Base-by-base conservation (phyloP, 2,329 filamentous ascomycete genomes). In the Curvularia spicifera region DNA sequence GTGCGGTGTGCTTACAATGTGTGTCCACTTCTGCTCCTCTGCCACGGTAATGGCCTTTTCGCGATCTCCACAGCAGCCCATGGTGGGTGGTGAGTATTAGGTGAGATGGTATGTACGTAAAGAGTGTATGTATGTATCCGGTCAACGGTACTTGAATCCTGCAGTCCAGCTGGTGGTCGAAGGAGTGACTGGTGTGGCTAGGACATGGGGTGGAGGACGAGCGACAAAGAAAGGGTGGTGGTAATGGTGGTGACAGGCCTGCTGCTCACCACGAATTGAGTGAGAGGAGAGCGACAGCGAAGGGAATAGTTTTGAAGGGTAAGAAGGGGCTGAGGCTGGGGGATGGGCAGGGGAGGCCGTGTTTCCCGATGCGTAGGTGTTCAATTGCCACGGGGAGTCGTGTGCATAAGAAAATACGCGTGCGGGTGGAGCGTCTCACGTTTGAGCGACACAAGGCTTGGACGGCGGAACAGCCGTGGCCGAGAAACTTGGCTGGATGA, bases 1-100 rank as follows among this genome's bases (percentile, higher is more conserved):
- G 15, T 33, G 20, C 28, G 22, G 28, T 26, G n/a, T 26, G 79
- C 89, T 73, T 80, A 92, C 90, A 75, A 98, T 93, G 76, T 93
- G 96, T 71, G 93, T 91, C 94, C 94, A 98, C 83, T 93, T 81
- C 67, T 81, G 78, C 62, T 80, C 75, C 60, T 82, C 78, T 54
- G 77, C 72, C 48, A 81, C 77, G 29, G 66, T 69, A 55, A 71
- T 61, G 51, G 64, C 73, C 64, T 77, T 77, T 50, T 77, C 75
- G 56, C 72, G 70, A 60, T 77, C 73, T 59, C 74, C 74, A 60
- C 74, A 75, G 68, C 74, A 76, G 40, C 71, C 74, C 74, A 77
- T 76, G 54, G 51, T 70, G 55, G 60, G 54, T 53, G 53, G 43
- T 59, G 4, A 61, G 69, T 73, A 74, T 73, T 74, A 75, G 53